Base-by-base conservation (phyloP, 257 asterid species). In the Ophiorrhiza pumila region DNA sequence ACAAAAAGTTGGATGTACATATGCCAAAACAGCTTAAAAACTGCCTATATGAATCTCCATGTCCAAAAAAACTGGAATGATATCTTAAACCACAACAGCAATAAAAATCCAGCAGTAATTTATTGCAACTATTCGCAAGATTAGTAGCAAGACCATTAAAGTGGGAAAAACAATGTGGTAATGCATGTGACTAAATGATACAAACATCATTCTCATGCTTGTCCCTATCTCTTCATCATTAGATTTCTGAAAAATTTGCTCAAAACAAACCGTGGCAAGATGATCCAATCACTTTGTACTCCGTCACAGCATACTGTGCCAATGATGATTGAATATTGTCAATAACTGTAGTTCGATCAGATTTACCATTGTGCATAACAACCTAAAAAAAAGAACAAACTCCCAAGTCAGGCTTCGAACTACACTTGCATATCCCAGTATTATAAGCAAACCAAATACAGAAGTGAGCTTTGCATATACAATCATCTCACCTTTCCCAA, bases 251-350 rank as follows among this genome's bases (percentile, higher is more conserved):
- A 43, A 75, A 29, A 65, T 58, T 75, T 46, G 45, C 50, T 50
- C 76, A 71, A 73, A 77, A 76, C 88, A 7, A 58, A 88, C 97
- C 96, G 46, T 75, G 71, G 47, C 83, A 79, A 68, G 95, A 85
- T 66, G 89, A 79, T 78, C 85, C 86, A 74, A 94, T 82, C 65
- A 90, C 93, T 76, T 86, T 87, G 78, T 94, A 94, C 65, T 85
- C 88, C 52, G 97, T 91, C 80, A 86, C 84, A 31, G 97, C 96
- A 85, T 78, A 85, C 76, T 88, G 97, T n/a, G 94, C 89, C 67
- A 88, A 72, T 67, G 75, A 67, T 22, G 82, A 80, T 74, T 76
- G 78, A 74, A 56, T 72, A 71, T 86, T 80, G 76, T 85, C 88
- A 61, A 85, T 78, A 13, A 88, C 86, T 41, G 95, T 90, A 41